phyloP scores from a whole-genome alignment of 1,284 basidiomycete species.

The Puccinia novopanici region DNA sequence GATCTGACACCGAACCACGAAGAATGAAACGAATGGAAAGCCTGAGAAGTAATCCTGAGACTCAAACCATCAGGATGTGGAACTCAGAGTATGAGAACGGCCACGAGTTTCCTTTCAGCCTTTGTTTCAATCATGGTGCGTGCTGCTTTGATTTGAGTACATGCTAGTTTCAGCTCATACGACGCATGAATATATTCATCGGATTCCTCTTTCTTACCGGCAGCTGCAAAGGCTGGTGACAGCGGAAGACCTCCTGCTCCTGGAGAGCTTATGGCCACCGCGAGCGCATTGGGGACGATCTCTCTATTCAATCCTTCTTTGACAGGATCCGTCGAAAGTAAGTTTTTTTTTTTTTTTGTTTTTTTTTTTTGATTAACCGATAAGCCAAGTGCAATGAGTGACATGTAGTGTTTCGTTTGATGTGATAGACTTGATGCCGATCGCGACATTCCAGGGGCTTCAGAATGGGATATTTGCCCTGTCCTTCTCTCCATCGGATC shows the following conservation, averaged over 20 bases:
- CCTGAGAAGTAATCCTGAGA: constrained; percentile 12
- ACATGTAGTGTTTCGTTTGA: background rate
- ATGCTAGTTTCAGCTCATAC: background rate
- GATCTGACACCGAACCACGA: background rate
- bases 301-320: constrained; percentile 23
- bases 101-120: constrained; percentile 36
- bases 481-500: constrained; percentile 28
- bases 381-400: background rate
- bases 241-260: constrained; percentile 23
- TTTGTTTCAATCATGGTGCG: constrained; percentile 32
- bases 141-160: background rate
- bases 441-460: constrained; percentile 1
- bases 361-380: too few species aligned
- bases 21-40: constrained; percentile 27
- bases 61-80: constrained; percentile 39
- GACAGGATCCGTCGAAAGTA: constrained; percentile 7
- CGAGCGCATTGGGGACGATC: constrained; percentile 31
- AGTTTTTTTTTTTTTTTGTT: background rate
- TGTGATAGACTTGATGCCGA: constrained; percentile 16
- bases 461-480: constrained; percentile 38
- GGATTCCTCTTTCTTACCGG: background rate
- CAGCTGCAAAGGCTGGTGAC: constrained; percentile 33
- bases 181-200: background rate
- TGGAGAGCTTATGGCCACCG: constrained; percentile 30
- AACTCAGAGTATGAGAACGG: constrained; percentile 21